These are phyloP conservation scores for Suillus lakei DNA, from an alignment of 768 basidiomycete genomes.

Conservation along the genomic window DNA sequence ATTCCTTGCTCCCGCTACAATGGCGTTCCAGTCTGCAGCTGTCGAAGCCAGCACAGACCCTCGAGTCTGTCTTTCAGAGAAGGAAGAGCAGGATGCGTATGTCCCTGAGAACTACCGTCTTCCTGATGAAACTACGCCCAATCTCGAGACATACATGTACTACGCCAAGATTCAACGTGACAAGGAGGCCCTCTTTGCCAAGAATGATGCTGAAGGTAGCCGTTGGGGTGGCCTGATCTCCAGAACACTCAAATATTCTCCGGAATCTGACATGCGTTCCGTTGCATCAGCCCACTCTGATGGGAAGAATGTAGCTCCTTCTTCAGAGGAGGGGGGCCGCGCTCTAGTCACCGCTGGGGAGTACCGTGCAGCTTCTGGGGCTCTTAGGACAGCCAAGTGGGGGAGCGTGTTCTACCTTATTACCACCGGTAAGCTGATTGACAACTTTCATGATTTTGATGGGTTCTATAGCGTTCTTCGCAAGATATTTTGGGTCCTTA, in stretches of 20 bases:
- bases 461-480: neutral
- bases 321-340: neutral
- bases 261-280: neutral
- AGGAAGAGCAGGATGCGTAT: constrained; percentile 1
- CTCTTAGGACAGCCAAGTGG: constrained; percentile 56
- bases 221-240: neutral
- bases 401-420: constrained; percentile 57
- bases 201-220: neutral
- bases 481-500: constrained; percentile 65
- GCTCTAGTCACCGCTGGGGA: constrained; percentile 40
- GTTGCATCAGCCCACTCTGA: neutral
- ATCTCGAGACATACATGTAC: constrained; percentile 37
- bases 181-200: constrained; percentile 21
- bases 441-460: neutral
- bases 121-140: constrained; percentile 28
- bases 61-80: constrained; percentile 17
- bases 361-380: constrained; percentile 45
- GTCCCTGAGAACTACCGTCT: constrained; percentile 24
- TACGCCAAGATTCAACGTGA: constrained; percentile 36
- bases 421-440: constrained; percentile 43
- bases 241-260: constrained; percentile 5
- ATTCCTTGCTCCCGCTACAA: constrained; percentile 15
- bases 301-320: neutral
- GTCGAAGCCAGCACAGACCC: constrained; percentile 21
- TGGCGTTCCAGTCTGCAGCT: constrained; percentile 27